Evolutionary conservation across 2,329 filamentous ascomycete genomes (phyloP).

Genomic region (Emydomyces testavorans): DNA sequence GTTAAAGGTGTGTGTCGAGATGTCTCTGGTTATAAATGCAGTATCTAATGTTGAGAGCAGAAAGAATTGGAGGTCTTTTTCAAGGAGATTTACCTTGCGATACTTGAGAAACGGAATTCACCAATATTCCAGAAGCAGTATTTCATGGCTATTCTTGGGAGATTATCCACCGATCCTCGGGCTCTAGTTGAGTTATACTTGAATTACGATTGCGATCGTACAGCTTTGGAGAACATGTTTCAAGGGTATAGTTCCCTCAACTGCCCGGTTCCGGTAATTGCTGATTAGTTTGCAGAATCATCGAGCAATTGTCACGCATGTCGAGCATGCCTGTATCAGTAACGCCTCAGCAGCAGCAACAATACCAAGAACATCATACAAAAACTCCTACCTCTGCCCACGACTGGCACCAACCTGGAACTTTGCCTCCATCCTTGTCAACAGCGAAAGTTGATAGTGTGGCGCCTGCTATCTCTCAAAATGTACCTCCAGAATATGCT

Average conservation of each 20-base stretch:
- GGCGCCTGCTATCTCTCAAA: constrained; percentile 40
- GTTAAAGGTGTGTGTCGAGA: constrained; percentile 59
- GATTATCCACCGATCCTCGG: constrained; percentile 73
- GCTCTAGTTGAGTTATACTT: constrained; percentile 90
- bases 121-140: constrained; percentile 85
- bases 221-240: constrained; percentile 89
- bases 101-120: constrained; percentile 76
- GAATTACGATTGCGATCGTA: constrained; percentile 95
- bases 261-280: constrained; percentile 6
- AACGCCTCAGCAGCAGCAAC: constrained; percentile 66
- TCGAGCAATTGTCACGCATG: constrained; percentile 84
- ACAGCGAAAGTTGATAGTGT: constrained; percentile 57
- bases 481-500: constrained; percentile 77
- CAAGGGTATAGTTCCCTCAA: constrained; percentile 43
- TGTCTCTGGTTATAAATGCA: neutral
- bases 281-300: constrained; percentile 43
- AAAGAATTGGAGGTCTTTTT: constrained; percentile 97
- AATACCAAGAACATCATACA: constrained; percentile 67
- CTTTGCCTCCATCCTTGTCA: constrained; percentile 74
- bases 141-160: constrained; percentile 73
- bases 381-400: constrained; percentile 47
- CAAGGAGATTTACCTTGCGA: constrained; percentile 91
- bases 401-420: constrained; percentile 81
- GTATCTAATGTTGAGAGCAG: constrained; percentile 32
- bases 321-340: constrained; percentile 68